A percentile compares a stretch with the other conserved stretches of the same genome.
Conservation (phyloP, 129 eudicot species). For the carrot (Daucus carota) region DH1_v3.0 NC_030389.2:10130501-10131000, state of each 20-base stretch:
- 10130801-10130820: neutral
- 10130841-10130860: neutral
- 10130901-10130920: neutral
- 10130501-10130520: neutral
- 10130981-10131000: neutral
- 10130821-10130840: neutral
- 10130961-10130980: neutral
- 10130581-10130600: neutral
- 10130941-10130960: neutral
- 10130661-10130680: neutral
- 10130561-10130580: neutral
- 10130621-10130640: neutral
- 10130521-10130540: neutral
- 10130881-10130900: no score
- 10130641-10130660: neutral
- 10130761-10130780: neutral
- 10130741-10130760: neutral
- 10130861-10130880: neutral
- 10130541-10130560: neutral
- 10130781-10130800: neutral
- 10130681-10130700: neutral
- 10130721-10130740: neutral
- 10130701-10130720: neutral
- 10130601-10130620: neutral
- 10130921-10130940: neutral